Conservation (phyloP, 345 rosid genomes). For the Eutrema heterophyllum region DNA sequence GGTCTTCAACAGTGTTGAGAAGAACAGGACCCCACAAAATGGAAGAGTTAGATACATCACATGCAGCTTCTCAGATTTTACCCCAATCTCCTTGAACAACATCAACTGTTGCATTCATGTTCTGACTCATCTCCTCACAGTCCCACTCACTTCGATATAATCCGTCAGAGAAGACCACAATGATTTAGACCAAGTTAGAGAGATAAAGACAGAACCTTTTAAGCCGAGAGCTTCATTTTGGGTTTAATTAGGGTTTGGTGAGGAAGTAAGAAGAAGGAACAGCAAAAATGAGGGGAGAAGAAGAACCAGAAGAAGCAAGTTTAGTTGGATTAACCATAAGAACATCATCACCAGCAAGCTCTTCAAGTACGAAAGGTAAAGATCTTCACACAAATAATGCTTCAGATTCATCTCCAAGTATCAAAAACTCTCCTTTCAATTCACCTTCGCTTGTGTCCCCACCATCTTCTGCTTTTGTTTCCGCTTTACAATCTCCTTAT, state of each 20-base stretch:
- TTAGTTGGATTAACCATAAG: conserved; percentile 55
- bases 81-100: conserved; percentile 29
- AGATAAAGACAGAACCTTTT: conserved; percentile 28
- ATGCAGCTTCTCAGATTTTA: conserved; percentile 47
- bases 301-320: conserved; percentile 38
- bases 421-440: conserved; percentile 50
- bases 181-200: conserved; percentile 27
- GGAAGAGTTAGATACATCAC: conserved; percentile 54
- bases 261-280: background rate
- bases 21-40: conserved; percentile 55
- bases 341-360: conserved; percentile 41
- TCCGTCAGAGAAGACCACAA: conserved; percentile 37
- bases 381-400: conserved; percentile 14
- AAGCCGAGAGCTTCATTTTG: conserved; percentile 19
- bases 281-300: conserved; percentile 4
- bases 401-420: conserved; percentile 47
- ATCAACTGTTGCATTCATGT: conserved; percentile 69
- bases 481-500: conserved; percentile 91
- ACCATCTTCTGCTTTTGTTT: conserved; percentile 91
- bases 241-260: background rate
- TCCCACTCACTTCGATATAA: conserved; percentile 40
- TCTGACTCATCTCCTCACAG: conserved; percentile 42
- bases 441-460: conserved; percentile 85
- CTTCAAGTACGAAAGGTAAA: conserved; percentile 37
- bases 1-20: conserved; percentile 28